Evolutionary conservation across 2,329 filamentous ascomycete genomes (phyloP).

Genomic region (Penicillium sp.): DNA sequence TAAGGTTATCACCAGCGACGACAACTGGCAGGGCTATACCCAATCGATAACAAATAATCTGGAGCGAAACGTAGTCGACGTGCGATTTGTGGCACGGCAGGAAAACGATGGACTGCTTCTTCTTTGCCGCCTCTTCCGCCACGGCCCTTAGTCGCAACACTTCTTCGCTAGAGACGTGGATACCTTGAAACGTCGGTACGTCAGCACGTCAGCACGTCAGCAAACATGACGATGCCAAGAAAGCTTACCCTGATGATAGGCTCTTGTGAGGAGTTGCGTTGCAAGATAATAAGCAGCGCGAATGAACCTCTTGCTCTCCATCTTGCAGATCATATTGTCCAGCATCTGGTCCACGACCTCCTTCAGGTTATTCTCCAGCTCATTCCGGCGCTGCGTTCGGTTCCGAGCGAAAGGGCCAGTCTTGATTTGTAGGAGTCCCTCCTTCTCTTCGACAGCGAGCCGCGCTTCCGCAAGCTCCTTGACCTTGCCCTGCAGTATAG

Average conservation of each 20-base stretch:
- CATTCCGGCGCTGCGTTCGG: slow-evolving; percentile 46
- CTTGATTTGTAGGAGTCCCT: slow-evolving; percentile 66
- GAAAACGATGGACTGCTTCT: slow-evolving; percentile 96
- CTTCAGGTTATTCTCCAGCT: slow-evolving; percentile 74
- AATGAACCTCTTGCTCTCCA: slow-evolving; percentile 94
- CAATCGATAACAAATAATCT: slow-evolving; percentile 92
- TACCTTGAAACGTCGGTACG: slow-evolving; percentile 51
- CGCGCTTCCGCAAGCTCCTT: slow-evolving; percentile 75
- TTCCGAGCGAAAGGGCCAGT: slow-evolving; percentile 36
- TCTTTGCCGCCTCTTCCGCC: slow-evolving; percentile 78
- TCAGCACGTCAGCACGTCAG: neutral
- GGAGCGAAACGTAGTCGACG: slow-evolving; percentile 93
- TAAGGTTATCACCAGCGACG: slow-evolving; percentile 94
- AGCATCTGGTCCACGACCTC: slow-evolving; percentile 86
- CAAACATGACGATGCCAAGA: neutral
- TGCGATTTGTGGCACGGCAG: slow-evolving; percentile 93
- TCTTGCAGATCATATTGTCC: slow-evolving; percentile 98
- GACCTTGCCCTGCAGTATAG: slow-evolving; percentile 76
- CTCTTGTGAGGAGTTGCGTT: slow-evolving; percentile 86
- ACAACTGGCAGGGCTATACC: slow-evolving; percentile 88
- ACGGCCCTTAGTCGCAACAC: slow-evolving; percentile 81
- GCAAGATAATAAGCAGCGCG: slow-evolving; percentile 86
- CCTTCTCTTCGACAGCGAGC: slow-evolving; percentile 74
- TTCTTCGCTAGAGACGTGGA: slow-evolving; percentile 95
- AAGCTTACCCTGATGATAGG: slow-evolving; percentile 82